These are phyloP conservation scores for Pythium graminicola DNA, from an alignment of 352 stramenopile species.

Conservation along the genomic window DNA sequence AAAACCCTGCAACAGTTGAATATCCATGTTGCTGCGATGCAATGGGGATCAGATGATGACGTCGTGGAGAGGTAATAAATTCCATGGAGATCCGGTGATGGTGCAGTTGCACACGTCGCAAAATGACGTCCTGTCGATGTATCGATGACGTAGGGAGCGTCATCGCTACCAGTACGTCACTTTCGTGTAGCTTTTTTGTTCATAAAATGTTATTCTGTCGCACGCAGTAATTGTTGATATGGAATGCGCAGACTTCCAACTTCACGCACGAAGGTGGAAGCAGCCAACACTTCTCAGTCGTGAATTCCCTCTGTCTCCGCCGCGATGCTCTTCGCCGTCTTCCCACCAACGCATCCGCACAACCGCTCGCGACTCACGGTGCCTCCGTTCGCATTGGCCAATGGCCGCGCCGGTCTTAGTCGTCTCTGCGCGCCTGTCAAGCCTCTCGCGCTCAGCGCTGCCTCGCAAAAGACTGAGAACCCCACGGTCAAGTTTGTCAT, in stretches of 20 bases:
- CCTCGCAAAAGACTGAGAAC: constrained; percentile 32
- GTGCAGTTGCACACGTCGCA: too few relatives aligned
- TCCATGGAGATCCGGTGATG: too few relatives aligned
- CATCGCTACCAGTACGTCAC: too few relatives aligned
- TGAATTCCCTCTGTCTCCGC: constrained; percentile 9
- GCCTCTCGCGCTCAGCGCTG: constrained; percentile 18
- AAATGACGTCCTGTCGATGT: constrained; percentile 12
- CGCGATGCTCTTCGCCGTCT: constrained; percentile 15
- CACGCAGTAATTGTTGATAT: constrained; percentile 1
- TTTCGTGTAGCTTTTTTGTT: constrained; percentile 7
- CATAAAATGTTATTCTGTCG: constrained; percentile 17
- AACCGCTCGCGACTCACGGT: neutral
- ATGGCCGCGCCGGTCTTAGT: neutral
- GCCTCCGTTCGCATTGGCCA: neutral
- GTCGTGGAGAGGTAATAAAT: neutral
- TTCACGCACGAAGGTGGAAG: too few relatives aligned
- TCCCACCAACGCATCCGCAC: neutral
- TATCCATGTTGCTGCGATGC: neutral
- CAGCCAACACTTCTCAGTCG: constrained; percentile 10
- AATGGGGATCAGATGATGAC: neutral
- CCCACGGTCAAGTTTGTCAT: constrained; percentile 79
- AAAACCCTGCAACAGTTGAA: neutral
- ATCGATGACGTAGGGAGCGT: constrained; percentile 16
- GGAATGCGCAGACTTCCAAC: too few relatives aligned
- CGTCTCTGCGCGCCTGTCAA: constrained; percentile 8